phyloP scores from a whole-genome alignment of 371 early-diverging fungal genomes.

The Funneliformis caledonium region DNA sequence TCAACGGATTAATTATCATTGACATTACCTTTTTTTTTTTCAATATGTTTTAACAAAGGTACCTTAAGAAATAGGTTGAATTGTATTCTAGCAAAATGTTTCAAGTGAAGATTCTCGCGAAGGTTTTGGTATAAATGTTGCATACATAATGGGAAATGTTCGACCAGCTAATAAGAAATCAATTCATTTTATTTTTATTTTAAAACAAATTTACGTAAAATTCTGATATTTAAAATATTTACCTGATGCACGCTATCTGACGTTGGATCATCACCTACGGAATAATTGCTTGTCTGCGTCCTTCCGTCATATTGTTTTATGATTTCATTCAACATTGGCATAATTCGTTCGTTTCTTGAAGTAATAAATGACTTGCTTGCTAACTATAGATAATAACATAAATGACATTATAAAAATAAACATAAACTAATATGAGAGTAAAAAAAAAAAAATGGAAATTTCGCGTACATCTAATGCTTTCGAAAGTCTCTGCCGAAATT shows the following conservation, averaged over 20 bases:
- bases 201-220: not conserved
- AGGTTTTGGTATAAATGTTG: constrained; percentile 74
- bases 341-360: constrained; percentile 91
- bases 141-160: constrained; percentile 95
- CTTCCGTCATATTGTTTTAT: constrained; percentile 82
- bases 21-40: not conserved
- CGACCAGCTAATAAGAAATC: constrained; percentile 50
- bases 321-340: constrained; percentile 85
- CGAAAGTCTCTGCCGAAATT: constrained; percentile 70
- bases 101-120: constrained; percentile 77
- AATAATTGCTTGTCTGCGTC: constrained; percentile 55
- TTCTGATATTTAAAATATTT: constrained; percentile 37
- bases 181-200: not conserved
- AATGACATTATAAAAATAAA: constrained; percentile 19
- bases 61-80: constrained; percentile 92
- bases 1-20: not conserved
- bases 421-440: not conserved
- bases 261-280: constrained; percentile 57
- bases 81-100: constrained; percentile 91
- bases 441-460: not conserved
- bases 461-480: constrained; percentile 62
- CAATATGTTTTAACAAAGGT: not conserved
- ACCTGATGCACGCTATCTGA: constrained; percentile 72
- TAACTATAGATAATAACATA: constrained; percentile 45
- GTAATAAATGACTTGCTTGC: constrained; percentile 79